Conservation (phyloP, 805 yeast species). For the Candida sithepensis region DNA sequence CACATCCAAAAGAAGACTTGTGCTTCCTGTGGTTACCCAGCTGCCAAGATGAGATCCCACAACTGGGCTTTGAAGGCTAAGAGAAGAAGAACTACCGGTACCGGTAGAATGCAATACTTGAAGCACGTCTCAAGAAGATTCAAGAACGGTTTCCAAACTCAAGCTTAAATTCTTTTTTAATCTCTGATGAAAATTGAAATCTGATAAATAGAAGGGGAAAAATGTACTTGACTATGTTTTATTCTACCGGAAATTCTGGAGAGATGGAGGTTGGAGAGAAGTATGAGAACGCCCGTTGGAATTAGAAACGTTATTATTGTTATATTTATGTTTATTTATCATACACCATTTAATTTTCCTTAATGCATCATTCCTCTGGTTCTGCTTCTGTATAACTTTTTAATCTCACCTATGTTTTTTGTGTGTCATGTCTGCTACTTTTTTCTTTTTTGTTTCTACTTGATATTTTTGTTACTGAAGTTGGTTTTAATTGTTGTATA, state of each 20-base stretch:
- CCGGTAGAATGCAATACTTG: slow-evolving; percentile 99
- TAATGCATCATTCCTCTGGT: neutral
- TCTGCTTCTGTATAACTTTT: neutral
- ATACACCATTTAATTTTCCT: neutral
- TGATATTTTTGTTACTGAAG: neutral
- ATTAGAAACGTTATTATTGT: neutral
- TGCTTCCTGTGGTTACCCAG: slow-evolving; percentile 99
- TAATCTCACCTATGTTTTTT: neutral
- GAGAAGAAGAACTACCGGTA: slow-evolving; percentile 99
- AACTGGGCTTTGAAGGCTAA: slow-evolving; percentile 99
- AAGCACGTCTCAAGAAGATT: slow-evolving; percentile 96
- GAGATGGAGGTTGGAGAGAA: no score
- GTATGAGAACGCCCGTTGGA: no score
- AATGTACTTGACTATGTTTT: no score
- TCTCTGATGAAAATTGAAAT: neutral
- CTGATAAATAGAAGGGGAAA: no score
- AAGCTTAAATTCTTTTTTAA: slow-evolving; percentile 17
- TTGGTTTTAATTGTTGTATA: neutral
- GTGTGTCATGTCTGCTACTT: neutral
- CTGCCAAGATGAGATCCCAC: slow-evolving; percentile 97
- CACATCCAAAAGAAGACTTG: slow-evolving; percentile 99
- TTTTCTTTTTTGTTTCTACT: neutral
- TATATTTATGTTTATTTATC: neutral
- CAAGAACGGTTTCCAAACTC: slow-evolving; percentile 97
- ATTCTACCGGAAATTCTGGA: no score